phyloP scores from a whole-genome alignment of 1,284 basidiomycete species.

The Austroboletus olivaceoglutinosus region DNA sequence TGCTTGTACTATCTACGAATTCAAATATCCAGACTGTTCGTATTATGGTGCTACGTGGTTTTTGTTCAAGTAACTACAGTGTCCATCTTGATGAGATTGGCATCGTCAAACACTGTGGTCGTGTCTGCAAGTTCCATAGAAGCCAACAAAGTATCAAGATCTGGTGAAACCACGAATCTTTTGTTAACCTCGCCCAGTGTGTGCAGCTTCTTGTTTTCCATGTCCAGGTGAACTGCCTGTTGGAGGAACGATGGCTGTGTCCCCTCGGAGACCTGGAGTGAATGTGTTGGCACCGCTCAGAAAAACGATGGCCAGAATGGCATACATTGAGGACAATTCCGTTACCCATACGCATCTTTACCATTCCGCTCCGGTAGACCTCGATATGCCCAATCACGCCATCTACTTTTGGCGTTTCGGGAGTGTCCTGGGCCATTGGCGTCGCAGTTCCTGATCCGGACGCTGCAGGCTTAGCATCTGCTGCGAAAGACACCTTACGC shows the following conservation, averaged over 20 bases:
- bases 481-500: constrained; percentile 61
- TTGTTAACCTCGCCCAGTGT: constrained; percentile 86
- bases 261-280: constrained; percentile 70
- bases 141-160: constrained; percentile 76
- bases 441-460: constrained; percentile 29
- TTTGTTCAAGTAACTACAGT: background rate
- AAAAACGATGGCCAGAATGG: constrained; percentile 10
- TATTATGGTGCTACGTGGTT: background rate
- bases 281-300: constrained; percentile 4
- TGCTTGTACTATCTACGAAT: background rate
- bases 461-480: constrained; percentile 50
- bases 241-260: constrained; percentile 89
- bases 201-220: constrained; percentile 54
- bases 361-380: constrained; percentile 79
- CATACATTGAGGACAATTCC: constrained; percentile 81
- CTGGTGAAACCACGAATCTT: constrained; percentile 83
- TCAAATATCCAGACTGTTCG: too few relatives aligned
- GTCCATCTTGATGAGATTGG: constrained; percentile 61
- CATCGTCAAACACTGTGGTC: constrained; percentile 42
- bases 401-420: constrained; percentile 50
- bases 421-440: constrained; percentile 20
- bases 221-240: constrained; percentile 78
- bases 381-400: constrained; percentile 82
- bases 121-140: constrained; percentile 61
- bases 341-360: constrained; percentile 81